These are phyloP conservation scores for Candida coquimbonensis DNA, from an alignment of 805 yeast genomes.

Conservation along the genomic window DNA sequence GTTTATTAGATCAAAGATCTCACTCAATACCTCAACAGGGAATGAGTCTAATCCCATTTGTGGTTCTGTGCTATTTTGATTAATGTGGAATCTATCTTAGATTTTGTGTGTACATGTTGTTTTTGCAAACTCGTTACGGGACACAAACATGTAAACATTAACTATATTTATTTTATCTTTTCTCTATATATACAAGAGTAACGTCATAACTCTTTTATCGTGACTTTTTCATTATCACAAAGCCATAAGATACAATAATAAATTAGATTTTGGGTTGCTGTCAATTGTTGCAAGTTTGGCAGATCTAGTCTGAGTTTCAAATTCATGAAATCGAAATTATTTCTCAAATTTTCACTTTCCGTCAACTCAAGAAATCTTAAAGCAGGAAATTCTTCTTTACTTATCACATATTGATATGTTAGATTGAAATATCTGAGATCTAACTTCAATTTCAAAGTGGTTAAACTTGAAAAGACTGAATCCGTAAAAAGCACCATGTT, in stretches of 20 bases:
- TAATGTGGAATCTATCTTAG: neutral
- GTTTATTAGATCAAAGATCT: constrained; percentile 10
- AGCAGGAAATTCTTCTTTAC: neutral
- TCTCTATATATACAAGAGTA: too few relatives aligned
- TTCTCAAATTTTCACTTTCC: neutral
- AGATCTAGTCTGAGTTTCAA: neutral
- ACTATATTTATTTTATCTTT: too few relatives aligned
- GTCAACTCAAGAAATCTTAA: neutral
- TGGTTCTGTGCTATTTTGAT: neutral
- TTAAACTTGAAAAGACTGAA: neutral
- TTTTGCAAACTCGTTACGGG: neutral
- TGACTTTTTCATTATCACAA: neutral
- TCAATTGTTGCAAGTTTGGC: neutral
- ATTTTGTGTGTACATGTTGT: neutral
- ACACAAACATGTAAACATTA: neutral
- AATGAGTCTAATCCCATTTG: constrained; percentile 7
- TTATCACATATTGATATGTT: neutral
- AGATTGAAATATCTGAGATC: constrained; percentile 1
- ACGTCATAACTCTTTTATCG: neutral
- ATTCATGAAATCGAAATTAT: neutral
- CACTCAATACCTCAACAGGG: constrained; percentile 16
- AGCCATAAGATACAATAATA: neutral
- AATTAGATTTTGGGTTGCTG: neutral
- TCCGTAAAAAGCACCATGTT: neutral
- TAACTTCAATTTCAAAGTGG: neutral